Base-by-base conservation (phyloP, 441 rosid species). In the Arabidopsis hybrid region DNA sequence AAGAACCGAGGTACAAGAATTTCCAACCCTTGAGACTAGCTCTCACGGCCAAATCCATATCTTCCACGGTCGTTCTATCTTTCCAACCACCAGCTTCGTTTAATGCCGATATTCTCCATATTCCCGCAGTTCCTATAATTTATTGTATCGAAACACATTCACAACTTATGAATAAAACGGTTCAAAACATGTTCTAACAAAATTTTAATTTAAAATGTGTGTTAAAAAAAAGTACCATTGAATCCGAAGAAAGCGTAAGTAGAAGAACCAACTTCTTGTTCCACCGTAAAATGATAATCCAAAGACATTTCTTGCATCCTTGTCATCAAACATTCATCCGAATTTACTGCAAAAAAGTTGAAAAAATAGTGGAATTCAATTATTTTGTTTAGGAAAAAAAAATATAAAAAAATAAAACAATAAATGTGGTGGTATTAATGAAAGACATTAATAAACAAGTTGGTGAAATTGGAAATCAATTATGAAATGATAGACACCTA, bases 31-130 rank as follows among this genome's bases (percentile, higher is more conserved):
- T 89, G 31, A 95, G 96, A 81, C 98, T 87, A 35, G 97, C 97
- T 58, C 98, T 83, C 31, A 95, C 97, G 1, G 99, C 99, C 45
- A 95, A 79, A 69, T 92, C 99, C 99, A 95, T 95, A 53, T 95
- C 99, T 77, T 95, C 99, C 2, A 95, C 99, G 0, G 99, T 95
- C 46, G 99, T 95, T 73, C 99, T 80, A 47, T 95, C 99, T 80
- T 95, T 91, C 99, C 99, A 95, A n/a, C 99, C 99, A 56, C 99
- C 99, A 0, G 97, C 99, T 57, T 95, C 99, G 36, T 79, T 85
- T n/a, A 95, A 50, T 39, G 99, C 99, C 0, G 88, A 68, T 67
- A 95, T 89, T 77, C 97, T 91, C 99, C 99, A 95, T 21, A 95
- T 84, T 4, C 99, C 99, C 1, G 97, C 99, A 0, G 99, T 94